Conservation (phyloP, 1,284 basidiomycete species). For the Athelia psychrophila region DNA sequence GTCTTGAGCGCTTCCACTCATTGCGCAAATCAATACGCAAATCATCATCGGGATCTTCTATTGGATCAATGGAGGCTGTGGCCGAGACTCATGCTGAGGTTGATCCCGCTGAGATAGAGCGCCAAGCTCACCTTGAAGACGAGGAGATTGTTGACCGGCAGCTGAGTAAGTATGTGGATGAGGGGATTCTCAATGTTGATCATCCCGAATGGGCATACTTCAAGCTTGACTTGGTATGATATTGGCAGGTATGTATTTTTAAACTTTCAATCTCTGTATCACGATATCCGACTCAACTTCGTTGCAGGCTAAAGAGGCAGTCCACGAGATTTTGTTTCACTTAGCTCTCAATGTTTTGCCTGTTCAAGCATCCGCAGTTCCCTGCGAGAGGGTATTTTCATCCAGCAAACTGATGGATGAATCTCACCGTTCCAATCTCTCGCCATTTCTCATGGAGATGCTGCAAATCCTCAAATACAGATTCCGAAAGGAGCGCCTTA, state of each 20-base stretch:
- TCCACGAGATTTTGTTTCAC: constrained; percentile 11
- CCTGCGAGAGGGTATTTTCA: constrained; percentile 29
- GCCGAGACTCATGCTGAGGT: background rate
- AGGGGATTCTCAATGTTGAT: constrained; percentile 1
- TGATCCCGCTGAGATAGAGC: background rate
- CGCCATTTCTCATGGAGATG: constrained; percentile 17
- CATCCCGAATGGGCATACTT: constrained; percentile 5
- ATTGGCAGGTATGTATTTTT: constrained; percentile 19
- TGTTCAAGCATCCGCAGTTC: constrained; percentile 26
- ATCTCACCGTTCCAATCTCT: constrained; percentile 10
- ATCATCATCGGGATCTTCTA: background rate
- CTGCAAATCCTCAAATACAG: constrained; percentile 23
- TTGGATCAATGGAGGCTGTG: too few species aligned
- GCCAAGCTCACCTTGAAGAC: constrained; percentile 6
- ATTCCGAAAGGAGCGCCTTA: constrained; percentile 13
- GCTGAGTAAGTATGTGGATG: constrained; percentile 8
- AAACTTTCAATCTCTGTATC: background rate
- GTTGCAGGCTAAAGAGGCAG: constrained; percentile 4
- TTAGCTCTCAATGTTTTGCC: constrained; percentile 27
- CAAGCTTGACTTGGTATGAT: constrained; percentile 15
- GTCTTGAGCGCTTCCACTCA: background rate
- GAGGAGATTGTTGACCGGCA: constrained; percentile 9
- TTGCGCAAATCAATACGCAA: background rate
- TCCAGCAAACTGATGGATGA: constrained; percentile 24
- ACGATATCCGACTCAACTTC: background rate